Conservation (phyloP, 1,284 basidiomycete species). For the Leccinum griseonigrum region DNA sequence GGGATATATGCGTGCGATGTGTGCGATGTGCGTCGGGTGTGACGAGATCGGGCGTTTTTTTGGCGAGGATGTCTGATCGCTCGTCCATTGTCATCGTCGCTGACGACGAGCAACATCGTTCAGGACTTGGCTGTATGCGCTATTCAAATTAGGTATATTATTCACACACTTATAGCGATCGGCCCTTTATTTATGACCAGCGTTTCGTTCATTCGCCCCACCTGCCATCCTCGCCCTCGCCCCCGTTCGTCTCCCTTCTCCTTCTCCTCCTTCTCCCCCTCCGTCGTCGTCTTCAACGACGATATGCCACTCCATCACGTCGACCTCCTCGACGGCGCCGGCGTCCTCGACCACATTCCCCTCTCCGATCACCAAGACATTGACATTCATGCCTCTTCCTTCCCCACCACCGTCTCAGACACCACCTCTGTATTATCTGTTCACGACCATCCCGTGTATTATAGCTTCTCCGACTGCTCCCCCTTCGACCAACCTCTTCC, state of each 20-base stretch:
- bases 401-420: conserved; percentile 18
- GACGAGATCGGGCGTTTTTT: not conserved
- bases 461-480: conserved; percentile 30
- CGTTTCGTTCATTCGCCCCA: conserved; percentile 17
- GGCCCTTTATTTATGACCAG: conserved; percentile 32
- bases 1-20: conserved; percentile 12
- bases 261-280: conserved; percentile 15
- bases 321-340: conserved; percentile 15
- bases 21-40: conserved; percentile 14
- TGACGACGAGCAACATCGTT: conserved; percentile 14
- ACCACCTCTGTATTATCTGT: conserved; percentile 36
- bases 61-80: conserved; percentile 14
- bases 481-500: conserved; percentile 22
- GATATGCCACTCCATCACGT: conserved; percentile 23
- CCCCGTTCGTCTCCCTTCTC: not conserved
- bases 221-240: not conserved
- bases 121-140: not conserved
- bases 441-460: conserved; percentile 32
- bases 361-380: conserved; percentile 34
- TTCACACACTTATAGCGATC: conserved; percentile 31
- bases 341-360: conserved; percentile 19
- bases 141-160: conserved; percentile 10
- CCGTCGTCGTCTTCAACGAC: conserved; percentile 7
- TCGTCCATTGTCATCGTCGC: conserved; percentile 29
- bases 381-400: conserved; percentile 28